Conservation (phyloP, 2,329 filamentous ascomycete species). For the Chrysosporium keratinophilum region DNA sequence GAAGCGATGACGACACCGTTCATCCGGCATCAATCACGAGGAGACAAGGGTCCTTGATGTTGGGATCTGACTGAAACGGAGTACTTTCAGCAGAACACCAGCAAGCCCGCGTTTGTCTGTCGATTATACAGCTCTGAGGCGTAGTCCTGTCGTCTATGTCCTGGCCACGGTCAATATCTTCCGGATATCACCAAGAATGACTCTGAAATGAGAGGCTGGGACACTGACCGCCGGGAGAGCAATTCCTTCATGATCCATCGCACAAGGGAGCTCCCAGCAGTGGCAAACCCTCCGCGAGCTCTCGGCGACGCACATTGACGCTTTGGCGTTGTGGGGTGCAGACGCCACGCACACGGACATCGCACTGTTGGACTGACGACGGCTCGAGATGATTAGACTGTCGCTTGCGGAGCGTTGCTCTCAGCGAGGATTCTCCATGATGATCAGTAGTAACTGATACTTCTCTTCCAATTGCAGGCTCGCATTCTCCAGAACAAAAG, state of each 20-base stretch:
- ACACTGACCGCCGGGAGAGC: too few species aligned
- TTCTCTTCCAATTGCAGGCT: constrained; percentile 4
- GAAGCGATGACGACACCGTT: constrained; percentile 7
- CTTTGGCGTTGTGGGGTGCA: constrained; percentile 8
- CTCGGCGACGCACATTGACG: neutral
- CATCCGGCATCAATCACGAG: constrained; percentile 9
- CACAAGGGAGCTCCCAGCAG: neutral
- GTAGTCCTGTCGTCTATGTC: too few species aligned
- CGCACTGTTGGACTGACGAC: neutral
- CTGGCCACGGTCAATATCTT: too few species aligned
- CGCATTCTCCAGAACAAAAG: neutral
- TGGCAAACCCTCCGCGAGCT: neutral
- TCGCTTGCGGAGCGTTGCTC: neutral
- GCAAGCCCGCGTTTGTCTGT: too few species aligned
- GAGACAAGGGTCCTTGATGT: neutral
- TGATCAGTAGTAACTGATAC: neutral
- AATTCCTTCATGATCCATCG: too few species aligned
- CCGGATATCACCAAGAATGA: too few species aligned
- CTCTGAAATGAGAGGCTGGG: too few species aligned
- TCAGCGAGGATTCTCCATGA: neutral
- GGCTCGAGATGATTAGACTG: neutral
- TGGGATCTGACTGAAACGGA: neutral
- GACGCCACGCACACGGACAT: neutral
- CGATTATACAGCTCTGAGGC: too few species aligned
- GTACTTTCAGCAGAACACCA: neutral